Evolutionary conservation across 352 stramenopile species (phyloP), one percentile per base, ranked within the genome.

Genomic region (Globisporangium sylvaticum): DNA sequence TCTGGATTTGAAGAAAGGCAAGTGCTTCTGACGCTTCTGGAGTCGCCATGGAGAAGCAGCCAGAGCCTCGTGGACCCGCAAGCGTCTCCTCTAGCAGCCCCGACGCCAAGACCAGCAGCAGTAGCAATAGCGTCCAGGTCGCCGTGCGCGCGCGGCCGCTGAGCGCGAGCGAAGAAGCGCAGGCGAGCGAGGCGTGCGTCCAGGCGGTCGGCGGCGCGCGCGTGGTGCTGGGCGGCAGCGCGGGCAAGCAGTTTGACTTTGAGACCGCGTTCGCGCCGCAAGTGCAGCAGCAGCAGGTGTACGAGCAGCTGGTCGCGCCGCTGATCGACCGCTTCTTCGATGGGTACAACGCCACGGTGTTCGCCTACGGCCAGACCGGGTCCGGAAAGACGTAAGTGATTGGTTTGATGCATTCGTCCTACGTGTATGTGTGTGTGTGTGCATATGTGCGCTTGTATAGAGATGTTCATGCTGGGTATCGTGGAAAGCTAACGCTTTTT

Each of bases 301-400:
- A 88, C 54, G 64, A 78, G 10, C 48, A 56, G 24, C 72, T 93
- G 39, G 78, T 95, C 25, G 54, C 66, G 54, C 77, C 84, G 22
- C 71, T 97, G 37, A 59, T 96, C 5, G 74, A 92, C 27, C 76
- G 89, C 37, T 97, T 95, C 83, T 94, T 99, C 59, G 80, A 97
- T 64, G 95, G 94, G 25, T 98, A 98, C 78, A 98, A 98, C 82
- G 79, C 92, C 22, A 98, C 95, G 4, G 93, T 98, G 63, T 90
- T 98, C 59, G 94, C 96, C 2, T 98, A 98, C 73, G 95, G 96
- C 5, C 95, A 98, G 75, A 98, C 95, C 2, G 93, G 94, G 31
- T 92, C 84, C 0, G 84, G 87, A 25, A 94, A 94, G 65, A 93
- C 87, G 67, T 90, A 56, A 31, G 55, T 32, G 48, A 18, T 34